These are phyloP conservation scores for Wallemia mellicola DNA, from an alignment of 1,284 basidiomycete species.

Conservation along the genomic window DNA sequence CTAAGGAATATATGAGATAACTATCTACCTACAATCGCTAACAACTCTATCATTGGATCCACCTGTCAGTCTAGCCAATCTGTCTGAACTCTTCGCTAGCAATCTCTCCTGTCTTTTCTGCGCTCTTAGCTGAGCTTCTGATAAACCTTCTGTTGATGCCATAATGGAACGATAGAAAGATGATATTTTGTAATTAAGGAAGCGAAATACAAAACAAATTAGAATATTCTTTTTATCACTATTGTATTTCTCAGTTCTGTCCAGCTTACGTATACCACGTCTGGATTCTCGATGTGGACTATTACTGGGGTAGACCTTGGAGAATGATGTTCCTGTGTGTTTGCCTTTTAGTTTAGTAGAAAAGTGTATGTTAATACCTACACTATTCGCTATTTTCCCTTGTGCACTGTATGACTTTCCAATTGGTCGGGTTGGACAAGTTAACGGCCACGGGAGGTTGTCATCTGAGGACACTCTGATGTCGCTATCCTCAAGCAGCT, in stretches of 20 bases:
- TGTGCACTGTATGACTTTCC: background rate
- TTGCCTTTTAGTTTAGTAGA: too few relatives aligned
- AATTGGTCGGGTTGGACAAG: background rate
- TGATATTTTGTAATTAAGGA: background rate
- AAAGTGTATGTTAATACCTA: background rate
- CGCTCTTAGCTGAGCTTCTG: background rate
- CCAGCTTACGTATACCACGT: background rate
- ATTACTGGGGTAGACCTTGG: background rate
- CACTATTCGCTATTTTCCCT: background rate
- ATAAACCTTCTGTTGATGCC: background rate
- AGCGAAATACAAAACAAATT: too few relatives aligned
- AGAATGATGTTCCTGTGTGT: background rate
- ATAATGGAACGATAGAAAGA: background rate
- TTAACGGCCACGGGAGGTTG: background rate
- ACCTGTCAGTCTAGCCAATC: background rate
- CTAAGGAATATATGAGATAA: background rate
- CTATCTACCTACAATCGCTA: background rate
- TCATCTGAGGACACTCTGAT: background rate
- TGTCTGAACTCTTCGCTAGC: background rate
- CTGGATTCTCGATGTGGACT: background rate
- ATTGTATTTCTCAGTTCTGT: background rate
- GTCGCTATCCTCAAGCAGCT: background rate
- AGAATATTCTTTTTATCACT: background rate
- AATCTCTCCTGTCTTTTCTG: constrained; percentile 1
- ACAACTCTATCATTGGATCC: background rate